Percentiles rank a stretch among this genome's conserved stretches.
Evolutionary conservation across 2,329 filamentous ascomycete genomes (phyloP).

Genomic region (Neodidymelliopsis sp.): DNA sequence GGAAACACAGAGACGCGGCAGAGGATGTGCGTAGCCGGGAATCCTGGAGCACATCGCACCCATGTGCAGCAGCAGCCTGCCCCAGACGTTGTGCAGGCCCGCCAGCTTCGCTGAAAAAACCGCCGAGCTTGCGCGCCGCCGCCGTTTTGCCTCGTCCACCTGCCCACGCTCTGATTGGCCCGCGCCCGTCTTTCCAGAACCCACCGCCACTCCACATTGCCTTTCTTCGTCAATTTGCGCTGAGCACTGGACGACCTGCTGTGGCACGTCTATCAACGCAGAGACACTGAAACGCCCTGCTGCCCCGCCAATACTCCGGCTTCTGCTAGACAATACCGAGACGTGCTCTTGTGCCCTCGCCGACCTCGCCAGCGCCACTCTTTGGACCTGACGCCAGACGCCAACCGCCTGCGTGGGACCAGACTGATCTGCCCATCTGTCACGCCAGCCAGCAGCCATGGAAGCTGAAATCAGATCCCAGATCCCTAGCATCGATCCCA

Average conservation of each 20-base stretch:
- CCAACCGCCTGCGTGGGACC: conserved; percentile 29
- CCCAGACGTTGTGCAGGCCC: conserved; percentile 15
- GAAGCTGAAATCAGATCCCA: conserved; percentile 86
- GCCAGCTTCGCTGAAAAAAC: conserved; percentile 1
- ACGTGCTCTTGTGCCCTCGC: conserved; percentile 23
- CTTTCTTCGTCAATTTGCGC: conserved; percentile 30
- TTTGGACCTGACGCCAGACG: conserved; percentile 17
- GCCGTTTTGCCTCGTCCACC: conserved; percentile 17
- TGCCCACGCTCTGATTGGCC: conserved; percentile 31
- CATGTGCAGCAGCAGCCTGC: conserved; percentile 24
- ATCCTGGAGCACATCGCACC: conserved; percentile 39
- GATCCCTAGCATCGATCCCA: conserved; percentile 85
- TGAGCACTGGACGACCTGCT: conserved; percentile 26
- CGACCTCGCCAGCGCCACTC: conserved; percentile 32
- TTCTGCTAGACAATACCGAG: conserved; percentile 17
- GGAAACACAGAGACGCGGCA: conserved; percentile 26
- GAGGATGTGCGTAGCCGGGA: conserved; percentile 36
- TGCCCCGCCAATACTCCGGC: conserved; percentile 26
- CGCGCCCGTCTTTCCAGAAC: conserved; percentile 24
- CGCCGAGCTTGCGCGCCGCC: conserved; percentile 1
- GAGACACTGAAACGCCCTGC: conserved; percentile 28
- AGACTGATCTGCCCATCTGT: conserved; percentile 20
- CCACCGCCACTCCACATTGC: conserved; percentile 27
- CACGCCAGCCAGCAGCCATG: conserved; percentile 62
- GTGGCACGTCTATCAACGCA: conserved; percentile 29